Conservation (phyloP, 805 yeast genomes). For the Metschnikowia corniflorae region DNA sequence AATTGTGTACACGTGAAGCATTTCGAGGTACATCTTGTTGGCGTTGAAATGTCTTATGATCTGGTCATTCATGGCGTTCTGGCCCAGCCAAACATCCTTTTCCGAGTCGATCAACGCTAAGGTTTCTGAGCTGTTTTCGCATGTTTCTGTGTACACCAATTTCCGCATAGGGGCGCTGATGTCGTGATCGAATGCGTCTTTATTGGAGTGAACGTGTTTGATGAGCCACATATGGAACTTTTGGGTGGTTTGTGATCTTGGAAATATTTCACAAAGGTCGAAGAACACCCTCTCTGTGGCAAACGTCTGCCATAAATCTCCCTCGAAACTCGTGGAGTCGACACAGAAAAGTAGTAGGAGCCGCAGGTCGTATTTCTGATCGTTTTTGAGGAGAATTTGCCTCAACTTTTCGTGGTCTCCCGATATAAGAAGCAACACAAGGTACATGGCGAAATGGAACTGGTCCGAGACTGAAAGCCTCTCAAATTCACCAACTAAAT, state of each 20-base stretch:
- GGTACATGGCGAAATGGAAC: background rate
- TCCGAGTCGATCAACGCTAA: conserved; percentile 9
- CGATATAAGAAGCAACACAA: conserved; percentile 7
- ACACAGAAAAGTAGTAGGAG: conserved; percentile 7
- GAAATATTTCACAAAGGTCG: background rate
- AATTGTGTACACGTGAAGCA: conserved; percentile 8
- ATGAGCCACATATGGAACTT: conserved; percentile 13
- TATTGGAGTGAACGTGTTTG: conserved; percentile 1
- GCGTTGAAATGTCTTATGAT: conserved; percentile 8
- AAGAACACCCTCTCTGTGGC: conserved; percentile 2
- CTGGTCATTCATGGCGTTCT: conserved; percentile 14
- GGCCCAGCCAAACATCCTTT: conserved; percentile 12
- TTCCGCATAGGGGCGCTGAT: conserved; percentile 5
- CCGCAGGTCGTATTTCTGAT: conserved; percentile 9
- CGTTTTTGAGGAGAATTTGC: background rate
- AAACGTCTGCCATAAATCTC: conserved; percentile 8
- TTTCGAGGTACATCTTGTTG: background rate
- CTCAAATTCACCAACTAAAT: no score
- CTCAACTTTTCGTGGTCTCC: conserved; percentile 4
- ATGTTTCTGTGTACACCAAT: conserved; percentile 6
- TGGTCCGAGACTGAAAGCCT: background rate
- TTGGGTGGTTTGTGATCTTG: background rate
- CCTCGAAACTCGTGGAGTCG: background rate
- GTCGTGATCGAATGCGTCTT: conserved; percentile 1
- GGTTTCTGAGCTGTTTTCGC: background rate